Conservation (phyloP, 257 asterid genomes). For the Rehmannia glutinosa region DNA sequence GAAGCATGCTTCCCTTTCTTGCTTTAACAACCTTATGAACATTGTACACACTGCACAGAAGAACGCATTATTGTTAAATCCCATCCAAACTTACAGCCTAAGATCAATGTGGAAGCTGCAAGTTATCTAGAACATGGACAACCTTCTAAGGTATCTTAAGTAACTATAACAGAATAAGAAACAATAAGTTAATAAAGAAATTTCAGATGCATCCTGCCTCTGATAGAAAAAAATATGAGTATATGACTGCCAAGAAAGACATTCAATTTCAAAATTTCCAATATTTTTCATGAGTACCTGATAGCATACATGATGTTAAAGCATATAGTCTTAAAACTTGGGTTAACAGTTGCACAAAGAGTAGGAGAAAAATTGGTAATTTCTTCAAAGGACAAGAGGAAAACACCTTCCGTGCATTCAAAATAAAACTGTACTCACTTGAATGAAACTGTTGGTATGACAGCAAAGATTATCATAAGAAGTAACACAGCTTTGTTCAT, state of each 20-base stretch:
- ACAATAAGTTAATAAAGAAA: not conserved
- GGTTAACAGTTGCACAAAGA: not conserved
- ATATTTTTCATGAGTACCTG: conserved; percentile 6
- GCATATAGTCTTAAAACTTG: not conserved
- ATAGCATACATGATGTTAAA: not conserved
- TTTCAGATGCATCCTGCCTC: not conserved
- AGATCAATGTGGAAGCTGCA: conserved; percentile 14
- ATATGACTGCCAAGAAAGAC: not conserved
- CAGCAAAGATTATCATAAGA: conserved; percentile 68
- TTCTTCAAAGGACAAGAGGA: not conserved
- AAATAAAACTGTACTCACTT: conserved; percentile 54
- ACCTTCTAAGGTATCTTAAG: not conserved
- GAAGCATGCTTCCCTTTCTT: conserved; percentile 78
- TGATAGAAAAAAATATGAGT: not conserved
- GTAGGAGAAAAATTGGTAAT: not conserved
- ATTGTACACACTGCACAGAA: conserved; percentile 56
- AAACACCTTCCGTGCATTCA: not conserved
- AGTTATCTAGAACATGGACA: conserved; percentile 1
- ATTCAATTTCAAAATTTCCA: not conserved
- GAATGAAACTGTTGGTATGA: conserved; percentile 67
- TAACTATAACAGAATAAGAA: not conserved
- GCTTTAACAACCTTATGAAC: conserved; percentile 71
- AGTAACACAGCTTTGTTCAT: conserved; percentile 43
- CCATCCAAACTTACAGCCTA: conserved; percentile 1
- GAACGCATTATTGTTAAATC: conserved; percentile 1